Conservation (phyloP, 2,329 filamentous ascomycete genomes). For the Alternaria novae-zelandiae region DNA sequence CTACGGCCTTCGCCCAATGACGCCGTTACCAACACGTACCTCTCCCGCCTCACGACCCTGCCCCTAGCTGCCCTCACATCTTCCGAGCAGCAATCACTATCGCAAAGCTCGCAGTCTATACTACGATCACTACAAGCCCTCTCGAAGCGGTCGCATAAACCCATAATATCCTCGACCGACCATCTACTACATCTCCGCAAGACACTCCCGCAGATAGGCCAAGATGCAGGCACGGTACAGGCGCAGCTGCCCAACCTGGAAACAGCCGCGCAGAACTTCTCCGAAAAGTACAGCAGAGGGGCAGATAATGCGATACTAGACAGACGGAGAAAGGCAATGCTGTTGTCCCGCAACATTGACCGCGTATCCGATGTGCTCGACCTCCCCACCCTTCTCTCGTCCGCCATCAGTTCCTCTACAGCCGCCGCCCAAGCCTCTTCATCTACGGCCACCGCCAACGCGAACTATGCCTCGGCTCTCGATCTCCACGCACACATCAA, state of each 20-base stretch:
- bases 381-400: slow-evolving; percentile 82
- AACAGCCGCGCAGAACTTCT: slow-evolving; percentile 77
- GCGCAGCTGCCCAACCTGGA: slow-evolving; percentile 80
- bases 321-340: slow-evolving; percentile 76
- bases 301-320: slow-evolving; percentile 70
- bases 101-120: slow-evolving; percentile 79
- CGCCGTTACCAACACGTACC: slow-evolving; percentile 69
- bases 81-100: slow-evolving; percentile 79
- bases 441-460: slow-evolving; percentile 51
- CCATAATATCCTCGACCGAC: slow-evolving; percentile 80
- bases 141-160: slow-evolving; percentile 86
- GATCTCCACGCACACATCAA: slow-evolving; percentile 95
- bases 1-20: slow-evolving; percentile 54
- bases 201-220: slow-evolving; percentile 74
- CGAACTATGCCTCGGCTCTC: slow-evolving; percentile 86
- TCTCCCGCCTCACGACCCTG: slow-evolving; percentile 77
- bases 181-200: slow-evolving; percentile 75
- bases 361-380: slow-evolving; percentile 90
- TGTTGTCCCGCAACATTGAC: slow-evolving; percentile 86
- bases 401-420: slow-evolving; percentile 69
- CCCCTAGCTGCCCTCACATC: slow-evolving; percentile 74
- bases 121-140: slow-evolving; percentile 84
- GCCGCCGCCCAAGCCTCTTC: slow-evolving; percentile 54
- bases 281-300: slow-evolving; percentile 79
- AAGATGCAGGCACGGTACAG: slow-evolving; percentile 70